A percentile compares a stretch with the other conserved stretches of the same genome.
Conservation (phyloP, 1,284 basidiomycete species). For the Cryptococcus sp. region DNA sequence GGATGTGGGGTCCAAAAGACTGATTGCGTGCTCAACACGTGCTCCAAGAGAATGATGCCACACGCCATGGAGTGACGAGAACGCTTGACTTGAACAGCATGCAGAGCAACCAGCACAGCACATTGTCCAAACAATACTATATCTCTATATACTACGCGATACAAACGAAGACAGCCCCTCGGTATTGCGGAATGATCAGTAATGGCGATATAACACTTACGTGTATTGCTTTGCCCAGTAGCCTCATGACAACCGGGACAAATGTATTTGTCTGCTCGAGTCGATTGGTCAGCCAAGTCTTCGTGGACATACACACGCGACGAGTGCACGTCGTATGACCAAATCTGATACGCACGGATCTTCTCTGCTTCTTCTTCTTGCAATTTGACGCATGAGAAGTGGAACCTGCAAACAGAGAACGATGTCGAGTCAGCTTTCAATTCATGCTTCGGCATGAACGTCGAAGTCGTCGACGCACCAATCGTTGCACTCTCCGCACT, state of each 20-base stretch:
- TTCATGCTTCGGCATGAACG: neutral
- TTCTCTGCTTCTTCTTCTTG: slow-evolving; percentile 36
- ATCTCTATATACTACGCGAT: slow-evolving; percentile 4
- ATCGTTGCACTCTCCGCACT: slow-evolving; percentile 46
- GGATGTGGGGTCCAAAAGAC: no score
- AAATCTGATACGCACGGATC: slow-evolving; percentile 35
- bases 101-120: neutral
- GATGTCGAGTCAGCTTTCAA: neutral
- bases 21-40: no score
- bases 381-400: slow-evolving; percentile 43
- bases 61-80: neutral
- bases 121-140: slow-evolving; percentile 2
- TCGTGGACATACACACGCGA: no score
- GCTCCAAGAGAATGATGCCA: no score
- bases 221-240: slow-evolving; percentile 35
- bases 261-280: slow-evolving; percentile 34
- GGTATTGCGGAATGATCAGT: neutral
- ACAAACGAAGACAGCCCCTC: neutral
- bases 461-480: slow-evolving; percentile 34
- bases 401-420: slow-evolving; percentile 37
- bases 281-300: neutral
- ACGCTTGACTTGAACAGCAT: neutral
- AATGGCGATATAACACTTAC: slow-evolving; percentile 35
- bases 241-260: slow-evolving; percentile 34
- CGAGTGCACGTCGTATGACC: no score